Conservation (phyloP, 2,329 filamentous ascomycete species). For the Dothideomycetes sp. region DNA sequence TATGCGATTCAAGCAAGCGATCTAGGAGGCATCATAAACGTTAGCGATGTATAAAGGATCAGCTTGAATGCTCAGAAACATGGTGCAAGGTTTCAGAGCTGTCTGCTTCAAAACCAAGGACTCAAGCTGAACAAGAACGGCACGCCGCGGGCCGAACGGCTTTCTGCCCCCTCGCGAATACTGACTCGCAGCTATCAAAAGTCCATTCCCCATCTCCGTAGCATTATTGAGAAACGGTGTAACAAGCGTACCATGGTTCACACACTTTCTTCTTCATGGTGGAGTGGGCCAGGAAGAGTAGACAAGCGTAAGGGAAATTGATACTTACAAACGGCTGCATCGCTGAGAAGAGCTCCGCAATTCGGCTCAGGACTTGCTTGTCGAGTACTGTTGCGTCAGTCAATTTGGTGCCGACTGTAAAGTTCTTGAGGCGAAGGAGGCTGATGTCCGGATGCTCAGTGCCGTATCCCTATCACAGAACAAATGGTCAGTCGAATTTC, state of each 20-base stretch:
- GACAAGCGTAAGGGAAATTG: not conserved
- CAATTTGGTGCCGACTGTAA: constrained; percentile 61
- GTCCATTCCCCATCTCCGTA: constrained; percentile 1
- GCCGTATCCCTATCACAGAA: constrained; percentile 55
- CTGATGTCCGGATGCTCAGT: constrained; percentile 69
- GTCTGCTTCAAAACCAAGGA: not conserved
- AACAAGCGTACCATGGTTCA: constrained; percentile 10
- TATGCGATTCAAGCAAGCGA: constrained; percentile 42
- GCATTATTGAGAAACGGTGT: constrained; percentile 5
- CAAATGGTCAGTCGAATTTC: constrained; percentile 5
- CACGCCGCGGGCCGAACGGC: constrained; percentile 9
- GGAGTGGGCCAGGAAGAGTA: not conserved
- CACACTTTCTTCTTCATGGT: not conserved
- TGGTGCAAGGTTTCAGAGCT: constrained; percentile 7
- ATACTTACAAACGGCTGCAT: constrained; percentile 72
- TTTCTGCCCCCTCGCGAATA: not conserved
- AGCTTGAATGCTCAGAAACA: constrained; percentile 1
- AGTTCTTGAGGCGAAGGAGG: constrained; percentile 71
- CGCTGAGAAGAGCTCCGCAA: constrained; percentile 55
- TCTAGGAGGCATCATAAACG: constrained; percentile 25
- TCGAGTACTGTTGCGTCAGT: constrained; percentile 56
- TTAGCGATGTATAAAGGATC: not conserved
- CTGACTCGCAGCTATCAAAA: constrained; percentile 12
- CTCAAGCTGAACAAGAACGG: constrained; percentile 7
- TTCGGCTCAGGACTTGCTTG: constrained; percentile 53